Evolutionary conservation across 768 basidiomycete genomes (phyloP), one percentile per base, ranked within the genome.

Genomic region (Mycena kentingensis): DNA sequence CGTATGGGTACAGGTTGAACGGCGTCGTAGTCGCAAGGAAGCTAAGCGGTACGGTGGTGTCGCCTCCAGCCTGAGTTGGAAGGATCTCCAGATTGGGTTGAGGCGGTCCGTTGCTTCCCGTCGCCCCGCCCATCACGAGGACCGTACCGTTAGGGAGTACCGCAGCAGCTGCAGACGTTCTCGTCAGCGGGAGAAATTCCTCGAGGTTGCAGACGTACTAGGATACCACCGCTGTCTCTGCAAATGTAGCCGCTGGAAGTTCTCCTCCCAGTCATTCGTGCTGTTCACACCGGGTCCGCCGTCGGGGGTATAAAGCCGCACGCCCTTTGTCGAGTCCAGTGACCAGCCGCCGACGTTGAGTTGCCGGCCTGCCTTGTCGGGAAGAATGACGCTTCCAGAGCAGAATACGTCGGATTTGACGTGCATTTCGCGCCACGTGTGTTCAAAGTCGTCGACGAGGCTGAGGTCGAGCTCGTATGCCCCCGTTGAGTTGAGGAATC

Each of bases 1-100:
- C 69, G 74, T 88, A 91, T 0, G 90, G 89, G 60, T 92, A 92
- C 43, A 92, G n/a, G n/a, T n/a, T n/a, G n/a, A n/a, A n/a, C n/a
- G n/a, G n/a, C n/a, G n/a, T n/a, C n/a, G n/a, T n/a, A n/a, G n/a
- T n/a, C n/a, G n/a, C n/a, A n/a, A n/a, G n/a, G n/a, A n/a, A n/a
- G n/a, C n/a, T n/a, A n/a, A n/a, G n/a, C n/a, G n/a, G n/a, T n/a
- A n/a, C n/a, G n/a, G n/a, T n/a, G n/a, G n/a, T n/a, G n/a, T n/a
- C n/a, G n/a, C n/a, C n/a, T n/a, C n/a, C n/a, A n/a, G n/a, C n/a
- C n/a, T n/a, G n/a, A n/a, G n/a, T n/a, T n/a, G n/a, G n/a, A n/a
- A n/a, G n/a, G n/a, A n/a, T n/a, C n/a, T n/a, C n/a, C n/a, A n/a
- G n/a, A n/a, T 77, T 88, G 0, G 88, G 88, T 51, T 83, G 77